Percentiles rank a stretch among this genome's conserved stretches.
Conservation (phyloP, 495 filamentous ascomycete genomes). For the Podospora appendiculata region DNA sequence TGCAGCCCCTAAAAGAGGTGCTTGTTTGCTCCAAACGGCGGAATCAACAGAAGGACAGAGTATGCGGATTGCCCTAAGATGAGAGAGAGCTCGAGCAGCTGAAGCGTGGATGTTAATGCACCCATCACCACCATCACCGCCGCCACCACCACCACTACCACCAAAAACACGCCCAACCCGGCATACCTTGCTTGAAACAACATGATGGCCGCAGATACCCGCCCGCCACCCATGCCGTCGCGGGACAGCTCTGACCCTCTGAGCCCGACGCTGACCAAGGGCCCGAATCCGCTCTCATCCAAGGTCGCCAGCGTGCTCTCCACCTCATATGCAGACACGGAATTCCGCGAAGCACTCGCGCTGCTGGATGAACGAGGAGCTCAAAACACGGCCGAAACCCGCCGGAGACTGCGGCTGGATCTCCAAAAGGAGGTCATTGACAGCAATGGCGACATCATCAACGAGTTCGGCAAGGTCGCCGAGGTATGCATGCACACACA, state of each 20-base stretch:
- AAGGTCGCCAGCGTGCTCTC: constrained; percentile 82
- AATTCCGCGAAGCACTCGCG: constrained; percentile 78
- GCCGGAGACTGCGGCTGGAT: constrained; percentile 73
- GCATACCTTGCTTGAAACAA: not conserved
- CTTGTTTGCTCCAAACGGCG: too few species aligned
- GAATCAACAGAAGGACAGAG: too few species aligned
- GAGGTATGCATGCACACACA: constrained; percentile 52
- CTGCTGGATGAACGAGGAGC: constrained; percentile 65
- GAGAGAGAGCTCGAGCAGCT: too few species aligned
- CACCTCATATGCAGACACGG: constrained; percentile 83
- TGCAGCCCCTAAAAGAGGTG: too few species aligned
- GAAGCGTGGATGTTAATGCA: too few species aligned
- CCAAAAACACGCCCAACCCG: too few species aligned
- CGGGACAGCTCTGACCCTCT: constrained; percentile 8
- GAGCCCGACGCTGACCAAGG: constrained; percentile 9
- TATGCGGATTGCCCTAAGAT: too few species aligned
- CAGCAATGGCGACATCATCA: constrained; percentile 85
- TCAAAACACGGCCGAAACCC: constrained; percentile 69
- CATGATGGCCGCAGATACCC: constrained; percentile 4
- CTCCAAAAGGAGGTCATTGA: constrained; percentile 89
- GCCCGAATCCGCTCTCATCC: constrained; percentile 24
- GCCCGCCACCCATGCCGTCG: not conserved
- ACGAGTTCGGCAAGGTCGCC: constrained; percentile 84
- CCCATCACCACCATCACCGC: too few species aligned
- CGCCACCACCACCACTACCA: too few species aligned